Percentiles rank a stretch among this genome's conserved stretches.
Conservation (phyloP, 169 alveolate genomes). For the Babesia ovata region DNA sequence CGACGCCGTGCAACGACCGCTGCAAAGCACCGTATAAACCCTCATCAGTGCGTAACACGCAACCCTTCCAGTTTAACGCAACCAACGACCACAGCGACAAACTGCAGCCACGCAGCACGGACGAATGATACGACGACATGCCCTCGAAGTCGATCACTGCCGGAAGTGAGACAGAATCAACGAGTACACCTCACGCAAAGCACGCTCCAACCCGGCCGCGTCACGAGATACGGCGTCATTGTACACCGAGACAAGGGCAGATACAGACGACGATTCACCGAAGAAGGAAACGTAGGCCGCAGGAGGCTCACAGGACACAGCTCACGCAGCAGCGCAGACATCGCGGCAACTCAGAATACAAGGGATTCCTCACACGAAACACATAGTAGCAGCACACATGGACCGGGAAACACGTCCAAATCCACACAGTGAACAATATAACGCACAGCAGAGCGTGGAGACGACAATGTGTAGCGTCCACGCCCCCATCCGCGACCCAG, state of each 20-base stretch:
- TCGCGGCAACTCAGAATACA: not conserved
- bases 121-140: not conserved
- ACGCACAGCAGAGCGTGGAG: not conserved
- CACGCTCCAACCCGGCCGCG: constrained; percentile 11
- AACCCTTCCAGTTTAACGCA: constrained; percentile 30
- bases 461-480: not conserved
- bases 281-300: constrained; percentile 21
- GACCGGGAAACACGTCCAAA: not conserved
- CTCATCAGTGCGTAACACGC: constrained; percentile 31
- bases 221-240: constrained; percentile 32
- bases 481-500: constrained; percentile 6
- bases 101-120: not conserved
- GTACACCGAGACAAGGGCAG: constrained; percentile 24
- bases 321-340: constrained; percentile 21
- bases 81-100: not conserved
- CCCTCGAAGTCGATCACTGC: constrained; percentile 3
- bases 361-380: not conserved
- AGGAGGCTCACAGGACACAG: constrained; percentile 58
- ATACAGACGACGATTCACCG: not conserved
- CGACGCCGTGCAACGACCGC: constrained; percentile 26
- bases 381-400: not conserved
- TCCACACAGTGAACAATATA: not conserved
- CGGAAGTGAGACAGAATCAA: constrained; percentile 2
- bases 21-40: constrained; percentile 7
- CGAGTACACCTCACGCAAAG: constrained; percentile 13